Evolutionary conservation across 1,284 basidiomycete species (phyloP).

Genomic region (Cerrena zonata): DNA sequence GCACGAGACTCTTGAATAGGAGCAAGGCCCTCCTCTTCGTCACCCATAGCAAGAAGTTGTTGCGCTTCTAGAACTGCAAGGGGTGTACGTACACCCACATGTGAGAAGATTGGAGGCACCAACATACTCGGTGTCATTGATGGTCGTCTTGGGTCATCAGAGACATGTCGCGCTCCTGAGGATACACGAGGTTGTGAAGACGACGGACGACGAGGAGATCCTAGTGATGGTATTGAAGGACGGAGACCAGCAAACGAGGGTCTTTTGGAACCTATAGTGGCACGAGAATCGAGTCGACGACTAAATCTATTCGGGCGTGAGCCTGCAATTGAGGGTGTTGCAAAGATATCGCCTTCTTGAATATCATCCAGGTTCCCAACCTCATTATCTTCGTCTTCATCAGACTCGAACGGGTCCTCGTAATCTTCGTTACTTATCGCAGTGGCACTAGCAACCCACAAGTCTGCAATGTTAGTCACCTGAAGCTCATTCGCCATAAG

Average conservation of each 20-base stretch:
- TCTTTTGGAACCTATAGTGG: constrained; percentile 4
- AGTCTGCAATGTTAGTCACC: constrained; percentile 82
- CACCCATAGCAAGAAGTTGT: constrained; percentile 42
- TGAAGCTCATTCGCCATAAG: constrained; percentile 88
- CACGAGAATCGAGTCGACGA: constrained; percentile 15
- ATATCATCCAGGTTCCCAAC: constrained; percentile 23
- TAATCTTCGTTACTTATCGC: constrained; percentile 81
- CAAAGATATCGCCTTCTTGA: constrained; percentile 27
- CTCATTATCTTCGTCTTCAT: constrained; percentile 25
- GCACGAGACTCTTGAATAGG: constrained; percentile 49
- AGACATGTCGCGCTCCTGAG: constrained; percentile 15
- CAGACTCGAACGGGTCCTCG: constrained; percentile 47
- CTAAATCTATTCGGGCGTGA: constrained; percentile 23
- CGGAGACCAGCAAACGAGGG: background rate
- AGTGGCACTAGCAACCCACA: constrained; percentile 91
- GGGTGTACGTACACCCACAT: constrained; percentile 71
- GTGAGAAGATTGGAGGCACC: constrained; percentile 72
- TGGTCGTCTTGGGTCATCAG: too few relatives aligned
- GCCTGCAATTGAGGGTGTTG: constrained; percentile 14
- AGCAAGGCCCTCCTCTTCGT: constrained; percentile 35
- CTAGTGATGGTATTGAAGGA: constrained; percentile 11
- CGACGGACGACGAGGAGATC: constrained; percentile 11
- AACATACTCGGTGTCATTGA: constrained; percentile 46
- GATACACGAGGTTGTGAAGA: constrained; percentile 18
- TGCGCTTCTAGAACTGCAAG: constrained; percentile 66